phyloP scores from a whole-genome alignment of 2,329 filamentous ascomycete genomes.

The Scytalidium lignicola region DNA sequence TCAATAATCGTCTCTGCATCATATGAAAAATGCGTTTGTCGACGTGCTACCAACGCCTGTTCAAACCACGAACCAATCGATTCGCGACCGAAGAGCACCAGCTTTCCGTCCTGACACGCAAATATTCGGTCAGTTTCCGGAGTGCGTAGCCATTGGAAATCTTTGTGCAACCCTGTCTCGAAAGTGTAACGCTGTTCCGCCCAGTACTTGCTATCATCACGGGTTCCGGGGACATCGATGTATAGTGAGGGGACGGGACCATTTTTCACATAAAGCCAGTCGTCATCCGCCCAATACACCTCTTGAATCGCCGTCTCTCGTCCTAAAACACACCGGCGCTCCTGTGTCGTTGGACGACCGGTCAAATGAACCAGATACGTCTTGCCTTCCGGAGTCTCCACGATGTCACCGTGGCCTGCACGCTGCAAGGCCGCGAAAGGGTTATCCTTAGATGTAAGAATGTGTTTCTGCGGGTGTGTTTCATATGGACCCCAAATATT shows the following conservation, averaged over 20 bases:
- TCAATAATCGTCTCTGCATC: slow-evolving; percentile 52
- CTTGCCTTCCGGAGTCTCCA: slow-evolving; percentile 47
- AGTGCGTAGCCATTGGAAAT: slow-evolving; percentile 55
- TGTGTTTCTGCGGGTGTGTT: slow-evolving; percentile 50
- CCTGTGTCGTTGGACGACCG: slow-evolving; percentile 46
- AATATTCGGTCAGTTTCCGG: slow-evolving; percentile 52
- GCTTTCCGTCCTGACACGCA: slow-evolving; percentile 30
- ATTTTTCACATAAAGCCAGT: slow-evolving; percentile 58
- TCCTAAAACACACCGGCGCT: slow-evolving; percentile 48
- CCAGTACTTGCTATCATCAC: slow-evolving; percentile 48
- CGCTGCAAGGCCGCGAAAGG: slow-evolving; percentile 46
- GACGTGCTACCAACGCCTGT: slow-evolving; percentile 49
- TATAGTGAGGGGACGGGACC: slow-evolving; percentile 49
- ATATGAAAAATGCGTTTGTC: slow-evolving; percentile 55
- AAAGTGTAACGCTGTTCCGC: slow-evolving; percentile 44
- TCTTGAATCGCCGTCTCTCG: slow-evolving; percentile 55
- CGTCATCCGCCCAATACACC: slow-evolving; percentile 51
- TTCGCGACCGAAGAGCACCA: slow-evolving; percentile 47
- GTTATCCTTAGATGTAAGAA: slow-evolving; percentile 46
- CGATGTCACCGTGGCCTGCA: slow-evolving; percentile 48
- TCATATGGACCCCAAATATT: slow-evolving; percentile 59
- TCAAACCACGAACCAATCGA: slow-evolving; percentile 54
- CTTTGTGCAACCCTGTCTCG: slow-evolving; percentile 37
- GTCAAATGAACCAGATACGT: slow-evolving; percentile 50
- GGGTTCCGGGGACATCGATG: slow-evolving; percentile 43